Base-by-base conservation (phyloP, 2,329 filamentous ascomycete genomes). In the Ophiostoma triangulosporum region DNA sequence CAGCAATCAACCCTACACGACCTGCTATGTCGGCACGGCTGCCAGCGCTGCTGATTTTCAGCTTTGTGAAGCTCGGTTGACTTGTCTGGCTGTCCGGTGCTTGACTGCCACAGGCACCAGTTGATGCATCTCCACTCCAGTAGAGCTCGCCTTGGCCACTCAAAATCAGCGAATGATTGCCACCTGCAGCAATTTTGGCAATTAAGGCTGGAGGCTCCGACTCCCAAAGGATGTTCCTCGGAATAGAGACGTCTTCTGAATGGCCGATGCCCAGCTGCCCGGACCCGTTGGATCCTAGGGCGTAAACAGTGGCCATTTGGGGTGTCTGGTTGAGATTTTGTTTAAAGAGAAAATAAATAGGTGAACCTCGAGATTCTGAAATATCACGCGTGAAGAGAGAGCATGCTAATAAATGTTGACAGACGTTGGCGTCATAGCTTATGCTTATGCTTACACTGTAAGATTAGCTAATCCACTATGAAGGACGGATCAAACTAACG, bases 111-210 rank as follows among this genome's bases (percentile, higher is more conserved):
- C 78, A 82, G 2, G 78, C 76, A 12, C 79, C 78, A 11, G 64
- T 71, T 2, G 68, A 63, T 7, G 68, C 71, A 55, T 83, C 77
- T 1, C 89, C 89, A 46, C 80, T 76, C 62, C 78, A 81, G 62
- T 79, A 85, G 0, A 90, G 69, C 1, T 69, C 60, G 0, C 83
- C 83, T 26, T 71, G 64, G 4, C 70, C 63, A n/a, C 76, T 78
- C 11, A 89, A 70, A 9, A 95, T 65, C 4, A 96, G 69, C 0
- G 88, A 94, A 66, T 96, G 91, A 63, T 96, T 96, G 1, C 90
- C 90, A 4, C 91, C 91, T 7, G 87, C 73, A 20, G 70, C 69
- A 9, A 75, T 65, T 40, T 64, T 65, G 51, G 63, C 60, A 53
- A 74, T 64, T 15, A 65, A 57, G 26, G 65, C 62, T 14, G 69